Base-by-base conservation (phyloP, 225 moss, liverwort and hornwort genomes). In the Lunularia cruciata region DNA sequence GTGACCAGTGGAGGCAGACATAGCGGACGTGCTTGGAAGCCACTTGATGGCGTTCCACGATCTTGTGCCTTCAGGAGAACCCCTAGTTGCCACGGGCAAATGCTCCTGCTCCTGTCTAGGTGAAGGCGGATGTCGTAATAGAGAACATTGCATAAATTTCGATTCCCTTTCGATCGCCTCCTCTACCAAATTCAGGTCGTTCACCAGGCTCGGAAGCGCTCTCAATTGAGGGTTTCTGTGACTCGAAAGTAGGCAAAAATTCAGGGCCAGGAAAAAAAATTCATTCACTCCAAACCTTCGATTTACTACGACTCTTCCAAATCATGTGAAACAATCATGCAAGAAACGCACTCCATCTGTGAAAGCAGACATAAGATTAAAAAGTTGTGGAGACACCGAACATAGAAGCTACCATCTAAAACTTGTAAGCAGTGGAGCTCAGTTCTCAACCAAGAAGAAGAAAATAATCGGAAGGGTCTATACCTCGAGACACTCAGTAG, bases 181-280 rank as follows among this genome's bases (percentile, higher is more conserved):
- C 75, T 86, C 87, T 53, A 89, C 87, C 76, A 81, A 19, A 77
- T 78, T 86, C 71, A 85, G 72, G 36, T 89, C 91, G 52, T 80
- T 81, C 25, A 87, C 84, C 72, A 83, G 78, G 40, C 60, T 75
- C 47, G 91, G 91, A 71, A 88, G 75, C 46, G 72, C 72, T 71
- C 74, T 78, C 48, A 91, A 60, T 30, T 85, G 79, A 68, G 91
- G 86, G 67, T 91, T 94, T 72, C 91, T 94, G 89, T 79, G 83
- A n/a, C 28, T 47, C 52, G 40, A 62, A 33, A 14, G n/a, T n/a
- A n/a, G 15, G 12, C 2, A 38, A 12, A 38, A 35, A 60, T 11
- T 3, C 60, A n/a, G 7, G 19, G 20, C 38, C 37, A 60, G 37
- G 3, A 0, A 37, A 3, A 36, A 1, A 60, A 7, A 6, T 14